Evolutionary conservation across 225 moss, liverwort and hornwort species (phyloP), one percentile per base, ranked within the genome.

Genomic region (Ulota crispa): DNA sequence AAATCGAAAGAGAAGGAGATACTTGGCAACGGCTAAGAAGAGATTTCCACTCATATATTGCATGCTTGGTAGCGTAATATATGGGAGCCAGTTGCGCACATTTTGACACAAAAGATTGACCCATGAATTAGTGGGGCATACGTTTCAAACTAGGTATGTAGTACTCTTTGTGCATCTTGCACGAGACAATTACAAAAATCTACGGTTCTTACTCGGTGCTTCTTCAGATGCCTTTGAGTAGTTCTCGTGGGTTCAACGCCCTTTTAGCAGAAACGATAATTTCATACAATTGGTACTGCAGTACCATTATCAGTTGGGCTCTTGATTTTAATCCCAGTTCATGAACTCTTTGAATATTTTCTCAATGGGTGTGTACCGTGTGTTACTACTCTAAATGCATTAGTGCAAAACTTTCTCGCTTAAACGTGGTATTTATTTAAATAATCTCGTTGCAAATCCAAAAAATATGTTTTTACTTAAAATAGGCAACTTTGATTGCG

Each of bases 1-100:
- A 93, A 93, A 54, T 81, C 24, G 43, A 99, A 93, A 75, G 93
- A 99, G 70, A 93, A 91, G 72, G 99, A 99, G 69, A 92, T 96
- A 4, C 59, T 89, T 41, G 84, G 84, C 18, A 86, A 67, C 57
- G 71, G 80, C 75, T 78, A 67, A 37, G 70, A 76, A 23, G 32
- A 59, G 60, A 18, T 13, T 37, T 70, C 15, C 42, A 20, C 45
- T 59, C 8, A n/a, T 34, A 57, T 24, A 10, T 9, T 39, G 23
- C 45, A 6, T 55, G 28, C 30, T 53, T 1, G 37, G 78, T 64
- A 45, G 57, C 71, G 32, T 50, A 63, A 24, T 19, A 7, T 15
- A 19, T 43, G 60, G 79, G 60, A 43, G 70, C 24, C 56, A 73
- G 21, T 26, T 62, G 26, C 21, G 20, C 55, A 56, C 57, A 27